Evolutionary conservation across 768 basidiomycete species (phyloP), one percentile per base, ranked within the genome.

Genomic region (Lactifluus piperatus): DNA sequence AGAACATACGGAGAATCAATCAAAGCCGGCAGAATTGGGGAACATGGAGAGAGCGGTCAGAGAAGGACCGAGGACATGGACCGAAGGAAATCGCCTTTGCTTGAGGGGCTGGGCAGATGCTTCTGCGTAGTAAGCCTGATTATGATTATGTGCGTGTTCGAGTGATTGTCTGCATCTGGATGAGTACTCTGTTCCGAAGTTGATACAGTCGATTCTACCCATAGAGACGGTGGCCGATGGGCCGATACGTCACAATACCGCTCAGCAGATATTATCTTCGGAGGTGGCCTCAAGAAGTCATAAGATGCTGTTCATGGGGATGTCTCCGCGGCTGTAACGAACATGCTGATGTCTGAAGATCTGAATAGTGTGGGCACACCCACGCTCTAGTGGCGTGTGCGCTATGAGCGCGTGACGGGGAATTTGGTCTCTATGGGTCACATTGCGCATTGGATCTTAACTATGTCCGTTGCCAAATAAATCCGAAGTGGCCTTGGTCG

Each of bases 1-100:
- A 64, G 10, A 57, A 63, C 36, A 64, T 77, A 11, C 65, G 65
- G 39, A 58, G 52, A n/a, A 74, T 70, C 64, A 76, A 75, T 48
- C 29, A 26, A 41, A 57, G 67, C 26, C 62, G 66, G 36, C 51
- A 64, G 51, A 27, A 30, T 27, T 16, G 13, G 37, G 48, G 39
- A 49, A 29, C 22, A 8, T 18, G 39, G 26, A 24, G 24, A n/a
- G 24, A 41, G 26, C 26, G 4, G 30, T 7, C 30, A 10, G 30
- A 32, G 30, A 32, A 32, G 30, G 30, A 32, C 5, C 5, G 4
- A 39, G 39, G 39, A n/a, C 16, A n/a, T 16, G 18, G 39, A n/a
- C 5, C 39, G 39, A n/a, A 18, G 39, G 39, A n/a, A 32, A 2
- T 32, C 5, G 4, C 11, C 11, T 7, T 6, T 32, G 36, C 36